Conservation (phyloP, 1,284 basidiomycete genomes). For the Violaceomyces palustris region DNA sequence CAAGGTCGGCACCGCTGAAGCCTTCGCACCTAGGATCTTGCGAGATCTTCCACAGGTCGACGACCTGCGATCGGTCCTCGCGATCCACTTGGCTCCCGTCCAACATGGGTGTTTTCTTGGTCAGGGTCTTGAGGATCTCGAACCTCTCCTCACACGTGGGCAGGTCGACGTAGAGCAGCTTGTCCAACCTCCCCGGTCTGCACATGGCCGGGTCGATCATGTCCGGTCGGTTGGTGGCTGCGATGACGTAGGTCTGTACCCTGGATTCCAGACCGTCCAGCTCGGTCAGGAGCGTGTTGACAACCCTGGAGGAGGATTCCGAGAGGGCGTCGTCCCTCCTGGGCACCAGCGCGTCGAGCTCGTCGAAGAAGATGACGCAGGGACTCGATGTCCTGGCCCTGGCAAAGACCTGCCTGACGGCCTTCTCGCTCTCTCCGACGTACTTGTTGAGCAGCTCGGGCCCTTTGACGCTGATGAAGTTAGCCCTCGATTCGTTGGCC, state of each 20-base stretch:
- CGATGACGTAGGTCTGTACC: conserved; percentile 85
- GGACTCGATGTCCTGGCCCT: conserved; percentile 80
- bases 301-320: conserved; percentile 91
- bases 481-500: conserved; percentile 86
- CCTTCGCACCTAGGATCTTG: conserved; percentile 38
- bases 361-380: conserved; percentile 91
- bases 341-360: conserved; percentile 92
- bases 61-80: conserved; percentile 64
- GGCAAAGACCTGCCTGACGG: conserved; percentile 87
- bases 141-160: conserved; percentile 71
- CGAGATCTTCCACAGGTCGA: conserved; percentile 33
- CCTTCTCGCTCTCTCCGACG: conserved; percentile 92
- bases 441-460: conserved; percentile 95
- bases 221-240: conserved; percentile 95
- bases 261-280: conserved; percentile 87
- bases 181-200: conserved; percentile 89
- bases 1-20: conserved; percentile 49
- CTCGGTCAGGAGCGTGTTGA: conserved; percentile 93
- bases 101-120: conserved; percentile 68
- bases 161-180: conserved; percentile 90
- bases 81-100: conserved; percentile 56
- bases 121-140: conserved; percentile 66
- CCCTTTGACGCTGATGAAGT: conserved; percentile 96
- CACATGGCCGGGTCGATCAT: conserved; percentile 99
- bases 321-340: conserved; percentile 83